Evolutionary conservation across 495 filamentous ascomycete genomes (phyloP), one percentile per base, ranked within the genome.

Genomic region (Oleoguttula mirabilis): DNA sequence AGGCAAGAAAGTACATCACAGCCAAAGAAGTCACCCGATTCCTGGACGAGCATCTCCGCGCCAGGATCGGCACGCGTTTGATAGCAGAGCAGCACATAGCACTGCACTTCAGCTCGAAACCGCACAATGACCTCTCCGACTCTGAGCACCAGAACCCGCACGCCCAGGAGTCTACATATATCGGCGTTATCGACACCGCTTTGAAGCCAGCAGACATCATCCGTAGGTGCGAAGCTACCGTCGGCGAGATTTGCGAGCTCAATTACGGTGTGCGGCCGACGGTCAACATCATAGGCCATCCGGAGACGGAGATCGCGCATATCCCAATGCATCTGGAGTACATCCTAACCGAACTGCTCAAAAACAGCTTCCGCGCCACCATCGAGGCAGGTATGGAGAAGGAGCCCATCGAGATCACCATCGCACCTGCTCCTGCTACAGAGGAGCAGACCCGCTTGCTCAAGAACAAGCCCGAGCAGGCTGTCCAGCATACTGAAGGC

Each of bases 61-160:
- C 90, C 3, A 73, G 90, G 42, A 98, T 98, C 47, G 90, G 90
- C 32, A 98, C 90, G 2, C 72, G 90, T 11, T 63, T 98, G 48
- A 86, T 98, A 43, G 90, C 90, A 5, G 90, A 98, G 61, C 90
- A 98, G 60, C 90, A 98, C 60, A 81, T 98, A 41, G 88, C 88
- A 14, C 69, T 96, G 12, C 90, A 95, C 61, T 81, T 83, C 47
- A 84, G 82, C 33, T 81, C 77, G 8, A 75, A 80, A 31, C 80
- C 82, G 20, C 76, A 83, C 57, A 66, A 68, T 34, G 69, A 74
- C 39, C 66, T 64, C 2, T 17, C 11, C 14, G 38, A 51, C 10
- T 38, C 43, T 21, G 25, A 23, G 8, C 48, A 44, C 1, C 41
- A 64, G 1, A 66, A 67, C 7, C 67, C 62, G n/a, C 64, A 70